These are phyloP conservation scores for Primulina tabacum DNA, from an alignment of 257 asterid species.

Conservation along the genomic window DNA sequence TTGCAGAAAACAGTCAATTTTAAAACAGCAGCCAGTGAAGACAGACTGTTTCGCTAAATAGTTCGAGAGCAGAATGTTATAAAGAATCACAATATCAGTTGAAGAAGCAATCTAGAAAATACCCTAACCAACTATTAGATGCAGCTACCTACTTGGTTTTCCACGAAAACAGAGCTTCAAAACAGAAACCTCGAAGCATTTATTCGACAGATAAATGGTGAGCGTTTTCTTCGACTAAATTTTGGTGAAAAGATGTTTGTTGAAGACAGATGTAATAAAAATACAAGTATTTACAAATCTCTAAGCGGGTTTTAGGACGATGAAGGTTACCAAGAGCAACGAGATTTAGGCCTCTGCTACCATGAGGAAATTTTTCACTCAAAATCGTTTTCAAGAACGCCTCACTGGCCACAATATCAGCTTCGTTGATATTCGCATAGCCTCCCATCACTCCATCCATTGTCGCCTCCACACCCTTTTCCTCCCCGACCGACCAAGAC, in stretches of 20 bases:
- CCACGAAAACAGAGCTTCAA: neutral
- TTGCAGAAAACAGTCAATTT: slow-evolving; percentile 26
- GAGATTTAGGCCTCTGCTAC: slow-evolving; percentile 54
- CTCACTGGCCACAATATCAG: slow-evolving; percentile 76
- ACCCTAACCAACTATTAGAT: neutral
- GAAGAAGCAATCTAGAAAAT: neutral
- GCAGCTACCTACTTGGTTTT: neutral
- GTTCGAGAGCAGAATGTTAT: neutral
- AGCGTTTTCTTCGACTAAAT: neutral
- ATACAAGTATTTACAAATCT: neutral
- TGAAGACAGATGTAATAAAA: neutral
- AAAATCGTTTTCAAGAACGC: slow-evolving; percentile 63
- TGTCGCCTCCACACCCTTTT: slow-evolving; percentile 93
- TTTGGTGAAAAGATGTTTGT: neutral
- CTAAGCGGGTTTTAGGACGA: neutral
- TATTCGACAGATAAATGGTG: no score
- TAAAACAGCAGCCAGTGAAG: neutral
- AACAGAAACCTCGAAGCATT: neutral
- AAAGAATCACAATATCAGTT: no score
- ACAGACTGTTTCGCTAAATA: no score
- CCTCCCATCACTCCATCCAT: slow-evolving; percentile 96
- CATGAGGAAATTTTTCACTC: slow-evolving; percentile 61
- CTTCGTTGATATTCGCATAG: slow-evolving; percentile 68
- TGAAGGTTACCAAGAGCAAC: slow-evolving; percentile 69
- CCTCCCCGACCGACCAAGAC: slow-evolving; percentile 27